These are phyloP conservation scores for Sechiopsis laciniata DNA, from an alignment of 306 rosid species.

Conservation along the genomic window DNA sequence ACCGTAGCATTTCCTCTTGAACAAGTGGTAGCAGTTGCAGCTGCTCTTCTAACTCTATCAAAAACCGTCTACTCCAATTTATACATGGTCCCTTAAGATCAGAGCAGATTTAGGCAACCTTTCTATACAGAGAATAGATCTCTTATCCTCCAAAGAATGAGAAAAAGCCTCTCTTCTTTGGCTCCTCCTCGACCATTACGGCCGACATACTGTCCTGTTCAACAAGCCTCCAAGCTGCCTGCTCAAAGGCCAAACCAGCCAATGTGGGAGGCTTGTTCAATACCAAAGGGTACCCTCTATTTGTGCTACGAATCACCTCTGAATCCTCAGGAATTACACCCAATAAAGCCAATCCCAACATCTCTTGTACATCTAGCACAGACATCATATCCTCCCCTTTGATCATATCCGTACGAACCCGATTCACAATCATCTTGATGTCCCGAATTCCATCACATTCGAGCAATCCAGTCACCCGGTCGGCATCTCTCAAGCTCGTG, in stretches of 20 bases:
- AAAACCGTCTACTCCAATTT: slow-evolving; percentile 18
- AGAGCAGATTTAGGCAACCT: slow-evolving; percentile 3
- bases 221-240: slow-evolving; percentile 98
- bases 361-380: slow-evolving; percentile 89
- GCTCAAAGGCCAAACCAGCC: slow-evolving; percentile 96
- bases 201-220: slow-evolving; percentile 97
- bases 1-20: slow-evolving; percentile 11
- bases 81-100: slow-evolving; percentile 18
- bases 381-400: slow-evolving; percentile 99
- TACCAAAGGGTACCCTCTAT: slow-evolving; percentile 86
- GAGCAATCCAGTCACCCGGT: slow-evolving; percentile 75
- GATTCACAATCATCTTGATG: slow-evolving; percentile 91
- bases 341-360: slow-evolving; percentile 78
- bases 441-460: slow-evolving; percentile 96
- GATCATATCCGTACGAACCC: slow-evolving; percentile 95
- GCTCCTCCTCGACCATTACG: slow-evolving; percentile 84
- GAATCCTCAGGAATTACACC: slow-evolving; percentile 89
- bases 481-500: slow-evolving; percentile 81
- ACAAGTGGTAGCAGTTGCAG: neutral
- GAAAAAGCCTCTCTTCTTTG: slow-evolving; percentile 80
- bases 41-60: slow-evolving; percentile 12
- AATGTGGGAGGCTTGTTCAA: slow-evolving; percentile 87
- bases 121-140: slow-evolving; percentile 9
- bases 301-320: slow-evolving; percentile 89
- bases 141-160: slow-evolving; percentile 78